Evolutionary conservation across 2,329 filamentous ascomycete species (phyloP), one percentile per base, ranked within the genome.

Genomic region (Domatiomyces catenatus): DNA sequence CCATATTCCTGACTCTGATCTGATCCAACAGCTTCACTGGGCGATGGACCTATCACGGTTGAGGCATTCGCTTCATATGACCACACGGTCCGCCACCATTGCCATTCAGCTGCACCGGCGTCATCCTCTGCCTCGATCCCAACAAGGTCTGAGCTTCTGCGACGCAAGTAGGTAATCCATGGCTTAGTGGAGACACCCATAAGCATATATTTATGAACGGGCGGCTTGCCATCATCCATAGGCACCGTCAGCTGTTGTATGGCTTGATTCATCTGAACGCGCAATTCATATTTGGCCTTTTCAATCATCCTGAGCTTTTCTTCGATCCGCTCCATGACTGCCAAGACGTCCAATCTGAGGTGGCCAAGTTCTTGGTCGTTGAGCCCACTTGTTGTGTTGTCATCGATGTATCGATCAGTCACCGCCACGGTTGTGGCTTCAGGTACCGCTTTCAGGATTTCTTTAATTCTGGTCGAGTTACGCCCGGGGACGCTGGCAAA

Each of bases 131-230:
- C 56, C 46, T 68, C 63, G 47, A 64, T 64, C 44, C 56, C 56
- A 55, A 61, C 52, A 1, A 56, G 50, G 20, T 64, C 56, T 15
- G 48, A 47, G n/a, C 55, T 63, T 5, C 66, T 67, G 22, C 69
- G 68, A 17, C 77, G 67, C 15, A 81, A 62, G 57, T 80, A 81
- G 32, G 73, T 76, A 22, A 79, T 69, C 57, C 76, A 72, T 1
- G 75, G 69, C 47, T 74, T 70, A 2, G 77, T 80, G 39, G 75
- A 75, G 4, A 81, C 73, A 24, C 78, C 78, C 44, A 73, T 71
- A 19, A 81, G 68, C 1, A 71, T 72, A 59, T 81, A 81, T 47
- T 69, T 72, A 42, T 68, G 59, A 42, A 69, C 69, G 42, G 66
- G 60, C 36, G 69, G 61, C 10, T 66, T 61, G 12, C 62, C 62